phyloP scores from a whole-genome alignment of 164 flowering plant genomes.

The Tetracentron sinense region DNA sequence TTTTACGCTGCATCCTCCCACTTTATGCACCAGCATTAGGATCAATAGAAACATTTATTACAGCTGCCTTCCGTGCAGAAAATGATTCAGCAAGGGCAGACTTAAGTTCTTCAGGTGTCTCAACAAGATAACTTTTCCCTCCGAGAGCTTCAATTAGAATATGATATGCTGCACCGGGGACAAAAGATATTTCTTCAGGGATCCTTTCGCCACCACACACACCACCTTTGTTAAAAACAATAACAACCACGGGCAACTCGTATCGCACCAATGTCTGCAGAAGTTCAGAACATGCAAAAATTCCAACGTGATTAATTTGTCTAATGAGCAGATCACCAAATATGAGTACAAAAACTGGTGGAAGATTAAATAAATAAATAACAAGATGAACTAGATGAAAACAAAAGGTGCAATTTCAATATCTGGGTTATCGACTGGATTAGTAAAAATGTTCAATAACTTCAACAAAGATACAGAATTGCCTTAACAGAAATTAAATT shows the following conservation, averaged over 20 bases:
- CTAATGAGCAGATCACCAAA: not conserved
- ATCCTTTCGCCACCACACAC: conserved; percentile 96
- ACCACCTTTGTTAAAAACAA: no score
- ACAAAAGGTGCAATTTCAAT: no score
- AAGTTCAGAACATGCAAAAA: not conserved
- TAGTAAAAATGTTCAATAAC: no score
- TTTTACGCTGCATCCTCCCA: conserved; percentile 96
- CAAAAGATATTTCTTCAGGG: conserved; percentile 88
- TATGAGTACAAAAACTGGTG: not conserved
- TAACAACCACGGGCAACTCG: conserved; percentile 81
- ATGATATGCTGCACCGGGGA: no score
- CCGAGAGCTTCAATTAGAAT: no score
- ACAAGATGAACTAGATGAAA: not conserved
- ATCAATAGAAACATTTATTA: conserved; percentile 78
- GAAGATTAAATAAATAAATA: no score
- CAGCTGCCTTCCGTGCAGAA: no score
- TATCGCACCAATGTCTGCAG: conserved; percentile 92
- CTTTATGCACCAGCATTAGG: conserved; percentile 97
- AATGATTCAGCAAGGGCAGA: no score
- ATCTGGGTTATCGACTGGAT: not conserved
- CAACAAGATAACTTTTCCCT: conserved; percentile 91
- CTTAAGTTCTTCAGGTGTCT: no score
- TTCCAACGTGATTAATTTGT: not conserved
- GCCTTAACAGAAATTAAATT: no score
- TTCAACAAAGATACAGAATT: no score